Percentiles rank a stretch among this genome's conserved stretches.
phyloP scores from a whole-genome alignment of 352 stramenopile species.

The Phytophthora citricola region DNA sequence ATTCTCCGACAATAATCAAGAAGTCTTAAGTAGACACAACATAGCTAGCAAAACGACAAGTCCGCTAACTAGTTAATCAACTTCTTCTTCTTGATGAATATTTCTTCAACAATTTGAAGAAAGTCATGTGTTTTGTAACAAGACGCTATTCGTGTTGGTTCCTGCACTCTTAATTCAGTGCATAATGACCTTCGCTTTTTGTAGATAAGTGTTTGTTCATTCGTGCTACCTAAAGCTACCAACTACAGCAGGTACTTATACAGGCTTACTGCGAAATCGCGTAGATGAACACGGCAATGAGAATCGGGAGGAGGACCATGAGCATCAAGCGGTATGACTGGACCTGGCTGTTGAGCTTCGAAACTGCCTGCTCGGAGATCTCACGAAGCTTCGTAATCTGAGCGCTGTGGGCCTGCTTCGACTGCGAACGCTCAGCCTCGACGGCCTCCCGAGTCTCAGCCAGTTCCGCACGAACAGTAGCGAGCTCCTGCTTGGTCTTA shows the following conservation, averaged over 20 bases:
- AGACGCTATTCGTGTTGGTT: too few species aligned
- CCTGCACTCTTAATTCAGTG: too few species aligned
- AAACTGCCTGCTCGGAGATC: slow-evolving; percentile 37
- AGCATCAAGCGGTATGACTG: slow-evolving; percentile 68
- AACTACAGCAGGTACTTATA: slow-evolving; percentile 1
- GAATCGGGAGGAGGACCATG: slow-evolving; percentile 57
- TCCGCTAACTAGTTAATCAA: too few species aligned
- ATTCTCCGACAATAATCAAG: too few species aligned
- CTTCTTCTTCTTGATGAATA: too few species aligned
- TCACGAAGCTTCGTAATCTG: slow-evolving; percentile 53
- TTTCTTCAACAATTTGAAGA: too few species aligned
- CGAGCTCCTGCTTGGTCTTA: slow-evolving; percentile 65
- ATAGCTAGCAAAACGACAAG: too few species aligned
- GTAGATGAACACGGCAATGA: slow-evolving; percentile 64
- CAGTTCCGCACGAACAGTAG: slow-evolving; percentile 54
- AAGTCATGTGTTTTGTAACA: too few species aligned
- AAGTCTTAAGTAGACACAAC: too few species aligned
- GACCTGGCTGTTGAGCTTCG: slow-evolving; percentile 45
- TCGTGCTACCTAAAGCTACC: slow-evolving; percentile 5
- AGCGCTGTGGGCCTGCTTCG: slow-evolving; percentile 42
- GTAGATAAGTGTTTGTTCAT: slow-evolving; percentile 3
- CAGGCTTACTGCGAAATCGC: slow-evolving; percentile 49
- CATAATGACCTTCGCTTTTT: neutral
- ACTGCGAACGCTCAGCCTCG: slow-evolving; percentile 33
- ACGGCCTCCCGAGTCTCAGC: slow-evolving; percentile 28